Conservation (phyloP, 1,284 basidiomycete genomes). For the Fomitiporia mediterranea region DNA sequence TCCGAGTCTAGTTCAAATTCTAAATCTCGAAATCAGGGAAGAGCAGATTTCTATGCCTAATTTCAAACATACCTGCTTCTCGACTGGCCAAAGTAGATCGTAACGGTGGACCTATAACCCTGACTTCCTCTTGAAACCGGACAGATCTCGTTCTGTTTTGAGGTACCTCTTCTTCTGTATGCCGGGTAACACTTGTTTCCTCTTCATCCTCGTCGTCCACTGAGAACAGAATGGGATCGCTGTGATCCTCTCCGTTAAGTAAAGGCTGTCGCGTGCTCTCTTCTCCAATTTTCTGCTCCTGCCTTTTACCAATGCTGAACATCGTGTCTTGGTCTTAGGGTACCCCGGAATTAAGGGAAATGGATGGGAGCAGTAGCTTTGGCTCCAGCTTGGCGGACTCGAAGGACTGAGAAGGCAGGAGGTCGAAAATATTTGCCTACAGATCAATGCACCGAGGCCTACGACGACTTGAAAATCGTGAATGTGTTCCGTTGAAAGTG, state of each 20-base stretch:
- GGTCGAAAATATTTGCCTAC: no score
- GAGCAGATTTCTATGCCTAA: slow-evolving; percentile 10
- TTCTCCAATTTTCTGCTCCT: slow-evolving; percentile 8
- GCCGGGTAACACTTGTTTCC: slow-evolving; percentile 29
- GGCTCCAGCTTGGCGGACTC: no score
- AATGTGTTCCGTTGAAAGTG: no score
- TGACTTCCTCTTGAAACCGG: slow-evolving; percentile 61
- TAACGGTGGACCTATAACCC: slow-evolving; percentile 60
- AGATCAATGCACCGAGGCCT: no score
- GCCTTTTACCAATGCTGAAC: slow-evolving; percentile 11
- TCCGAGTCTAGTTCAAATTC: slow-evolving; percentile 70
- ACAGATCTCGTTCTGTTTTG: slow-evolving; percentile 40
- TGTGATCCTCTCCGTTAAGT: slow-evolving; percentile 19
- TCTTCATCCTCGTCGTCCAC: slow-evolving; percentile 43
- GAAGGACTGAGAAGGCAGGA: no score
- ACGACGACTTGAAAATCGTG: no score
- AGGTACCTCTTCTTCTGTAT: slow-evolving; percentile 22
- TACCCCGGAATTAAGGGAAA: no score
- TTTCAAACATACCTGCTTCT: slow-evolving; percentile 58
- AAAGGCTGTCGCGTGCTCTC: slow-evolving; percentile 23
- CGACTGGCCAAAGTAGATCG: slow-evolving; percentile 68
- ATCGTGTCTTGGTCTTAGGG: no score
- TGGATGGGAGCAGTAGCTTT: no score
- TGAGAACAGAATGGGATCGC: slow-evolving; percentile 33
- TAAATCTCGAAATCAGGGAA: slow-evolving; percentile 29